These are phyloP conservation scores for Acer campestre DNA, from an alignment of 345 rosid genomes.

Conservation along the genomic window DNA sequence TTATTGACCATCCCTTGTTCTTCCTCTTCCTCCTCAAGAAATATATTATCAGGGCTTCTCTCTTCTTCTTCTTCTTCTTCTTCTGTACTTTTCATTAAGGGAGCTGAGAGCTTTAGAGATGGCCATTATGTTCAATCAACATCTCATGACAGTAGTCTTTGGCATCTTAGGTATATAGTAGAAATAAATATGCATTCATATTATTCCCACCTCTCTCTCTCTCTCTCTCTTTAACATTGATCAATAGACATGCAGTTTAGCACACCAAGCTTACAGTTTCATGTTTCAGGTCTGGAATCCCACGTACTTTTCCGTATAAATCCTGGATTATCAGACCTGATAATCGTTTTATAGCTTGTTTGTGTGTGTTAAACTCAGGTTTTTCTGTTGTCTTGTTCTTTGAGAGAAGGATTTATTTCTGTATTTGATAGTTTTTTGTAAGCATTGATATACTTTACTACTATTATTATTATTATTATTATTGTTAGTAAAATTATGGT, in stretches of 20 bases:
- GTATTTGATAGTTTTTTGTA: not conserved
- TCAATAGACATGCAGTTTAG: too few species aligned
- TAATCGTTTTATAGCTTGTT: not conserved
- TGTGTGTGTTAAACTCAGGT: not conserved
- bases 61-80: not conserved
- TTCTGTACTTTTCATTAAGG: not conserved
- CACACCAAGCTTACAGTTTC: not conserved
- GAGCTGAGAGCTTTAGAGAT: constrained; percentile 20
- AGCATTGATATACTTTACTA: not conserved
- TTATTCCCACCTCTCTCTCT: not conserved
- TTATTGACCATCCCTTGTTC: not conserved
- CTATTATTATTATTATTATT: not conserved
- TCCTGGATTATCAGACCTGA: too few species aligned
- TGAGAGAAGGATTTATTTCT: not conserved
- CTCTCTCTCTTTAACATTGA: not conserved
- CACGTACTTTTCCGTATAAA: too few species aligned
- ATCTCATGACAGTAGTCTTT: constrained; percentile 43
- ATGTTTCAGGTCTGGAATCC: too few species aligned
- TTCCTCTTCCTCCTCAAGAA: not conserved
- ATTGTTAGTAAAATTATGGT: too few species aligned
- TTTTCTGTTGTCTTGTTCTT: not conserved
- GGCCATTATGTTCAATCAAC: constrained; percentile 42
- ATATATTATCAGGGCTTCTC: not conserved
- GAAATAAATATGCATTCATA: not conserved
- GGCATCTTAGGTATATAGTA: constrained; percentile 66